Evolutionary conservation across 352 stramenopile genomes (phyloP), one percentile per base, ranked within the genome.

Genomic region (Phytopythium sindhum): DNA sequence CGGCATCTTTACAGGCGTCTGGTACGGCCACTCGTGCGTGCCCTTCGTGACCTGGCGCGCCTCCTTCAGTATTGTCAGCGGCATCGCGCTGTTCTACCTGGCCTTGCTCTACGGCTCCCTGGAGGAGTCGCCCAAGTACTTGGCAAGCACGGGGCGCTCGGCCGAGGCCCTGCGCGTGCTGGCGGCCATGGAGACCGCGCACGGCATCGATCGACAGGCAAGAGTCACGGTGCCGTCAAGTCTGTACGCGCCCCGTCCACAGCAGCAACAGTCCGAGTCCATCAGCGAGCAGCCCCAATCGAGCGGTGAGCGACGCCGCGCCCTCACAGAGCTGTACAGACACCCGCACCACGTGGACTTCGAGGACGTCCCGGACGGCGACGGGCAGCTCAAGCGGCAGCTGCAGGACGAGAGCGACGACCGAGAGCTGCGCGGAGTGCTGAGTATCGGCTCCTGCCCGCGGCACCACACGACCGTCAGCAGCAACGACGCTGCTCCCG

Each of bases 81-180:
- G 65, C 31, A 62, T 73, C 24, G 66, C 68, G 17, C 5, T 67
- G 4, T 8, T 84, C 9, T 74, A 74, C 39, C 26, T 72, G 7
- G 57, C 66, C 0, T 37, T 73, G 33, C 47, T 83, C 2, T 74
- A 67, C 45, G 21, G 75, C 28, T 63, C 48, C 11, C 59, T 91
- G 29, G 66, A 73, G 21, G 84, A 93, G 45, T 89, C 82, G 14
- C 84, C 84, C 24, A 87, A 86, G 60, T 93, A 86, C 60, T 68
- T 93, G 21, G 84, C 78, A 7, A 84, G 74, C 58, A 75, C 85
- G 0, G 84, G 84, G 5, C 80, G 81, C 1, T 55, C 75, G 24
- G 74, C 88, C n/a, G 73, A 88, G 63, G 84, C 84, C 44, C 67
- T 90, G 28, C 55, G 37, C 7, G 61, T 88, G 14, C 47, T 93